A percentile compares a stretch with the other conserved stretches of the same genome.
These are phyloP conservation scores for Saccharomycopsis synnaedendra DNA, from an alignment of 805 yeast genomes.

Conservation along the genomic window DNA sequence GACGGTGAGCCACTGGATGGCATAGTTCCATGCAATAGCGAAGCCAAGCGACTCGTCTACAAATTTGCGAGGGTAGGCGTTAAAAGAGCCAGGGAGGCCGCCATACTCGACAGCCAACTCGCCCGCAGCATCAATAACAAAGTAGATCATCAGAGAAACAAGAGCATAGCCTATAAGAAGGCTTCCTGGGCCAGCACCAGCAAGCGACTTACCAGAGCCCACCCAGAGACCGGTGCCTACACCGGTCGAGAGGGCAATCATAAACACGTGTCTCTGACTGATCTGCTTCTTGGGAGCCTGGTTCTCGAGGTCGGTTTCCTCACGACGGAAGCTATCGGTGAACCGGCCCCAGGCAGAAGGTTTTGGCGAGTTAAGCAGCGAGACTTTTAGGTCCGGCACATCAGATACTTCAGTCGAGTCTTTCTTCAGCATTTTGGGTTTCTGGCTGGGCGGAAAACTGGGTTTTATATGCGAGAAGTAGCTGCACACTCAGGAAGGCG, in stretches of 20 bases:
- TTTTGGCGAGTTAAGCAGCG: not conserved
- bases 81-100: conserved; percentile 29
- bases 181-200: conserved; percentile 35
- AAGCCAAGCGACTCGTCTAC: conserved; percentile 50
- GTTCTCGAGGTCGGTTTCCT: conserved; percentile 8
- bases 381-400: not conserved
- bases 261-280: conserved; percentile 40
- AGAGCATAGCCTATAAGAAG: conserved; percentile 44
- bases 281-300: conserved; percentile 22
- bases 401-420: not conserved
- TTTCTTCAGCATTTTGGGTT: too few species aligned
- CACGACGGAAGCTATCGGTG: conserved; percentile 9
- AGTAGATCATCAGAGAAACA: conserved; percentile 45
- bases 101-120: conserved; percentile 37
- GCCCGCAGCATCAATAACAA: conserved; percentile 50
- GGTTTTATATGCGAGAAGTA: too few species aligned
- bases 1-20: conserved; percentile 41
- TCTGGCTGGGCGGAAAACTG: too few species aligned
- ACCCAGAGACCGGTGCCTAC: conserved; percentile 68
- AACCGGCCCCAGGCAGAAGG: conserved; percentile 7
- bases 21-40: conserved; percentile 52
- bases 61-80: conserved; percentile 25
- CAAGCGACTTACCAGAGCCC: conserved; percentile 40
- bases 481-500: too few species aligned
- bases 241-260: conserved; percentile 78